Evolutionary conservation across 176 grass and related monocot genomes (phyloP), one percentile per base, ranked within the genome.

Genomic region (Stipa capillata): DNA sequence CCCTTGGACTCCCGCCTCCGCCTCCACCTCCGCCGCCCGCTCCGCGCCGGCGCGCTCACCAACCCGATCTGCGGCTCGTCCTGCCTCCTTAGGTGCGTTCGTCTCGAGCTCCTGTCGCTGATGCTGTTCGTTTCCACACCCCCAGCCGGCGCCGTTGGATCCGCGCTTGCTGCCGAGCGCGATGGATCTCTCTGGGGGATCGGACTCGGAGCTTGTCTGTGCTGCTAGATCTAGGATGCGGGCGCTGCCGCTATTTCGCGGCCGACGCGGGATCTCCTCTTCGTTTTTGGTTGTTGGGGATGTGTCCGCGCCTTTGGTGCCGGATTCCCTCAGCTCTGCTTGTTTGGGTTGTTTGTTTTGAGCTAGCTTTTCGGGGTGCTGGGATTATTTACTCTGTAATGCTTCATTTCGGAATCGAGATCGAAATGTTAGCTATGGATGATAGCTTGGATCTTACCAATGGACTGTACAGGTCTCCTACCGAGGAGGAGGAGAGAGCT

Each of bases 71-170:
- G 56, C 74, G 28, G 77, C 86, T 14, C 32, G 49, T 18, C 65
- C 73, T 48, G 31, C 51, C 76, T 80, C 69, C 81, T 66, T 81
- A 80, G 86, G 86, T 84, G 64, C 74, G 56, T n/a, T 16, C 74
- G 12, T 42, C 34, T 40, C 9, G 34, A 12, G 8, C 16, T n/a
- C 4, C 11, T 1, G n/a, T n/a, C n/a, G n/a, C n/a, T n/a, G n/a
- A n/a, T n/a, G n/a, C n/a, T n/a, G n/a, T n/a, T n/a, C n/a, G n/a
- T n/a, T n/a, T n/a, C n/a, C n/a, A n/a, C n/a, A n/a, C n/a, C n/a
- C n/a, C n/a, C n/a, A n/a, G n/a, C n/a, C n/a, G n/a, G n/a, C n/a
- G n/a, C n/a, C n/a, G n/a, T n/a, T n/a, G n/a, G n/a, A n/a, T n/a
- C 35, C 4, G 47, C 34, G 16, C 15, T 31, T 31, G 42, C 66